Conservation (phyloP, 2,329 filamentous ascomycete genomes). For the Pseudohalonectria lignicola region DNA sequence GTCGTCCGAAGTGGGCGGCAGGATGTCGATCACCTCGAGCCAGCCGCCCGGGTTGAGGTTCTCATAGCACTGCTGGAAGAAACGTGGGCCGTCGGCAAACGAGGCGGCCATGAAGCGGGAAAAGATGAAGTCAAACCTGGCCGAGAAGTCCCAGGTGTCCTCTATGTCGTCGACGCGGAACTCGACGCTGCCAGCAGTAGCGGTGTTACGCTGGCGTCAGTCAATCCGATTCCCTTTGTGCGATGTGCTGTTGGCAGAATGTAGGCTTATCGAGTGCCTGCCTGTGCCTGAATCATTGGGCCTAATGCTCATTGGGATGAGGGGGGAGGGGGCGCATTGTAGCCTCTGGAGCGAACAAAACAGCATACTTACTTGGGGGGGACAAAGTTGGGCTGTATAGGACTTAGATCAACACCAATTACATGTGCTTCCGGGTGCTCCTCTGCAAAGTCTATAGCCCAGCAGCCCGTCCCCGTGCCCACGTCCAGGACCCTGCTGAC, state of each 20-base stretch:
- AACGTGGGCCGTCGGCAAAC: slow-evolving; percentile 7
- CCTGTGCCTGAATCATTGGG: no score
- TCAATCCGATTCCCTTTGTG: no score
- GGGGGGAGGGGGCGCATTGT: not conserved
- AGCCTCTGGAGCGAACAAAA: slow-evolving; percentile 4
- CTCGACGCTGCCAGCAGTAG: slow-evolving; percentile 11
- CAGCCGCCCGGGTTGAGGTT: slow-evolving; percentile 12
- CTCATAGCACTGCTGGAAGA: slow-evolving; percentile 8
- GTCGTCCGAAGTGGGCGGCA: slow-evolving; percentile 7
- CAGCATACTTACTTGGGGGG: no score
- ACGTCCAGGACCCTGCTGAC: slow-evolving; percentile 13
- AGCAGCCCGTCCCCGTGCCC: slow-evolving; percentile 16
- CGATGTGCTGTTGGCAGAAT: no score
- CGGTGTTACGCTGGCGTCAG: no score
- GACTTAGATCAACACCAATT: slow-evolving; percentile 12
- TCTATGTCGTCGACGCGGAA: slow-evolving; percentile 15
- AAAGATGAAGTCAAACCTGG: slow-evolving; percentile 13
- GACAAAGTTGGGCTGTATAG: no score
- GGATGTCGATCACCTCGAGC: slow-evolving; percentile 13
- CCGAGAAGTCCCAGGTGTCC: slow-evolving; percentile 12
- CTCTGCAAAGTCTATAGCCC: slow-evolving; percentile 14
- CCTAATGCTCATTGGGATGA: not conserved
- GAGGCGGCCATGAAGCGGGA: slow-evolving; percentile 10
- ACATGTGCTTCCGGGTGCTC: slow-evolving; percentile 12
- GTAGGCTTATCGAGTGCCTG: no score